These are phyloP conservation scores for Chlamydomonas eustigma DNA, from an alignment of 139 green algal genomes.

Conservation along the genomic window DNA sequence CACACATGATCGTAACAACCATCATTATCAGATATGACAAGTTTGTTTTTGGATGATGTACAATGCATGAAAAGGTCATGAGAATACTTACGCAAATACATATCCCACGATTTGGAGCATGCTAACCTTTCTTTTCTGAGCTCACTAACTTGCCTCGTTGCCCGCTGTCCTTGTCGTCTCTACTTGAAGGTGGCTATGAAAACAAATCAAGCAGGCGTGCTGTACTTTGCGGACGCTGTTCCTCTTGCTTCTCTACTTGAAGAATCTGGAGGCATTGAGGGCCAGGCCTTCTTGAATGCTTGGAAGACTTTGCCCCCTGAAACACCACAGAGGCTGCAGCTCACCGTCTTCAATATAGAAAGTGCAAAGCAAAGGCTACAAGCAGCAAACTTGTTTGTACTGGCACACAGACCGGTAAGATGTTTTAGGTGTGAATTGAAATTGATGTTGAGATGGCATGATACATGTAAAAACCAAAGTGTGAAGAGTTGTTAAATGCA, in stretches of 20 bases:
- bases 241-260: slow-evolving; percentile 53
- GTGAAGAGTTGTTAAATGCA: too few species aligned
- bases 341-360: slow-evolving; percentile 44
- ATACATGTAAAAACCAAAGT: too few species aligned
- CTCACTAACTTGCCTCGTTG: too few species aligned
- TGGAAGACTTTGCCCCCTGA: slow-evolving; percentile 49
- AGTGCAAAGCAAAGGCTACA: slow-evolving; percentile 45
- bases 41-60: too few species aligned
- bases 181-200: slow-evolving; percentile 43
- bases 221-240: slow-evolving; percentile 82
- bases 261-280: slow-evolving; percentile 42
- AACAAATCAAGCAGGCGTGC: slow-evolving; percentile 67
- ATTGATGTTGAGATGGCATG: too few species aligned
- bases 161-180: too few species aligned
- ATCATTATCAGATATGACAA: too few species aligned
- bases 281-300: slow-evolving; percentile 37
- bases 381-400: slow-evolving; percentile 57
- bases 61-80: too few species aligned
- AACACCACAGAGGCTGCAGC: slow-evolving; percentile 25
- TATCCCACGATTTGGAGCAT: too few species aligned
- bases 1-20: slow-evolving; percentile 21
- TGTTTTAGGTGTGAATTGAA: too few species aligned
- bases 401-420: slow-evolving; percentile 62
- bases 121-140: too few species aligned
- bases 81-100: too few species aligned